A percentile compares a stretch with the other conserved stretches of the same genome.
phyloP scores from a whole-genome alignment of 495 filamentous ascomycete genomes.

The Penicillium salamii region DNA sequence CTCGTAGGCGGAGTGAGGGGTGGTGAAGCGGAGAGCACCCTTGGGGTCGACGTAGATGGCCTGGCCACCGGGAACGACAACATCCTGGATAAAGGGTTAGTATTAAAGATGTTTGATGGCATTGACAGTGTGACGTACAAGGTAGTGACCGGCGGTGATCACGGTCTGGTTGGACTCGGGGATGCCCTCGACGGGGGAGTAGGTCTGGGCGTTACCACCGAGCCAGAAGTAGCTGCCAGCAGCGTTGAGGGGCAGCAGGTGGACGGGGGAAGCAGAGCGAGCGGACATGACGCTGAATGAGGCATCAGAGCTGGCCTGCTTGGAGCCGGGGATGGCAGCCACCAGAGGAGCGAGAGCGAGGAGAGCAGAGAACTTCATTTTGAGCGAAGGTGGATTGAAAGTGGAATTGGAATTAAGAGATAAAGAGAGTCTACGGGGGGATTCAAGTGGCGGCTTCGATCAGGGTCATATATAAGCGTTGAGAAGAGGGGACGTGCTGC shows the following conservation, averaged over 20 bases:
- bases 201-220: constrained; percentile 27
- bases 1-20: constrained; percentile 52
- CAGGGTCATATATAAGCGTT: background rate
- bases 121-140: constrained; percentile 9
- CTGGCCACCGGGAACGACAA: constrained; percentile 62
- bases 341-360: constrained; percentile 23
- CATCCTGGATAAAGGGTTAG: constrained; percentile 28
- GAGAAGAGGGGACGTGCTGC: background rate
- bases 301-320: constrained; percentile 10
- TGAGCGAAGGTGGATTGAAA: constrained; percentile 8
- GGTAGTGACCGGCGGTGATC: constrained; percentile 20
- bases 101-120: background rate
- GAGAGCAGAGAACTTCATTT: constrained; percentile 28
- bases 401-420: background rate
- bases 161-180: constrained; percentile 32
- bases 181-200: constrained; percentile 25
- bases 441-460: background rate
- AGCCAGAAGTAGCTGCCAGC: constrained; percentile 32
- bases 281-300: constrained; percentile 29
- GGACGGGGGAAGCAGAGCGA: constrained; percentile 34
- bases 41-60: constrained; percentile 52
- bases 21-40: constrained; percentile 54
- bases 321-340: constrained; percentile 20
- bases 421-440: background rate
- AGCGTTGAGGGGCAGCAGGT: constrained; percentile 31